Evolutionary conservation across 192 early-diverging fungal genomes (phyloP), one percentile per base, ranked within the genome.

Genomic region (Coemansia sp.): DNA sequence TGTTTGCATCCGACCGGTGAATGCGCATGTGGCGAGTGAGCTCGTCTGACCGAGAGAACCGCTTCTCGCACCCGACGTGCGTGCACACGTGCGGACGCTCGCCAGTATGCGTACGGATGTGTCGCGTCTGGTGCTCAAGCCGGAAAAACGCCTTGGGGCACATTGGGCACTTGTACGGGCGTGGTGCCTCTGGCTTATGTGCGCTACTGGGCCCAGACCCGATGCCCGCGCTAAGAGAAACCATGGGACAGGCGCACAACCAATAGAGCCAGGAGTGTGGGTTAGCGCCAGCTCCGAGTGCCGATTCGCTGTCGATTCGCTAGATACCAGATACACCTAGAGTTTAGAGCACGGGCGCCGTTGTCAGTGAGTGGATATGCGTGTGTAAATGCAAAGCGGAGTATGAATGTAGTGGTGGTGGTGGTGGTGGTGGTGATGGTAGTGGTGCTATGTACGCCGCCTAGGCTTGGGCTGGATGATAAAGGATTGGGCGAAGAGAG

Each of bases 21-120:
- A 77, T 78, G 66, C 76, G 72, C 76, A 77, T 77, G 68, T 94
- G 92, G 34, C 92, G 83, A 3, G 90, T 91, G 33, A 94, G 84
- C 72, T 94, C 92, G 67, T 90, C 90, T 9, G 86, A 88, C 41
- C 91, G 83, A 11, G 88, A 88, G 65, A 94, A 94, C 25, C 86
- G 85, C 76, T 91, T 90, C 64, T 87, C 86, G 74, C 93, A 94
- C 62, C 88, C 88, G 31, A 87, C 81, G 61, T 87, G 88, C 37
- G 85, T 86, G 76, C 93, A 94, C 20, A 82, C 79, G 68, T 92
- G 88, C 5, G 93, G 93, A 56, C 89, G 88, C 77, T 94, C 93
- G 53, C 93, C 93, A 2, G 93, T 94, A 72, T 94, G 93, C 6
- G 89, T 92, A 70, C 90, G 86, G 48, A 90, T 87, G 65, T 94